These are phyloP conservation scores for Symmetrospora coprosmae DNA, from an alignment of 768 basidiomycete genomes.

Conservation along the genomic window DNA sequence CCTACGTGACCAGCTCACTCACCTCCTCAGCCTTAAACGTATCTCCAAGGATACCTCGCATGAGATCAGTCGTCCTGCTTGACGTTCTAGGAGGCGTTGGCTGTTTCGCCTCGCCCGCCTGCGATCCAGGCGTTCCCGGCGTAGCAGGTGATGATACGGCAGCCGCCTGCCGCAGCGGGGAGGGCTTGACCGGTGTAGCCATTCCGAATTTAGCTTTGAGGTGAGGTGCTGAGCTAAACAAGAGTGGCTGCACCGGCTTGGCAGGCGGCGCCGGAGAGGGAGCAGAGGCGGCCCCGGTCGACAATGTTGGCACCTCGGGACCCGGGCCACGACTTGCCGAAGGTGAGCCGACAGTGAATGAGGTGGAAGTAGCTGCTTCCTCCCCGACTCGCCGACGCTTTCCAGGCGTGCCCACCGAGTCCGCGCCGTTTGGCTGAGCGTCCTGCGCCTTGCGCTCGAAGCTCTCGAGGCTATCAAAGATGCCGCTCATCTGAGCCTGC, in stretches of 20 bases:
- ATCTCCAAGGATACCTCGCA: constrained; percentile 17
- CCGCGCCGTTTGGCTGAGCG: not conserved
- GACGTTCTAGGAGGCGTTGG: constrained; percentile 1
- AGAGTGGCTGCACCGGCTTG: not conserved
- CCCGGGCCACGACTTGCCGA: no score
- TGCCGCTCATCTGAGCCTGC: constrained; percentile 6
- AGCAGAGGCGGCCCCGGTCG: not conserved
- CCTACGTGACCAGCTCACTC: no score
- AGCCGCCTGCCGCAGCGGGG: not conserved
- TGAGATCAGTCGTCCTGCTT: constrained; percentile 2
- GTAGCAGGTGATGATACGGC: not conserved
- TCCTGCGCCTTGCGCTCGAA: not conserved
- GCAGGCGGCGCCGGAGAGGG: not conserved
- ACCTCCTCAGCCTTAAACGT: not conserved
- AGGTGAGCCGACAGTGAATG: no score
- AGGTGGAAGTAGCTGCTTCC: not conserved
- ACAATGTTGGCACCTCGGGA: no score
- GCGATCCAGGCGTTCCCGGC: not conserved
- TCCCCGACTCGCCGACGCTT: constrained; percentile 9
- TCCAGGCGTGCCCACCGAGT: constrained; percentile 1
- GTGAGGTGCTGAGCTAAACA: not conserved
- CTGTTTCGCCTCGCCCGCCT: not conserved
- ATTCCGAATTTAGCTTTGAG: not conserved
- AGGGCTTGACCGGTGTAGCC: constrained; percentile 6
- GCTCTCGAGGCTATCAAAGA: not conserved